Evolutionary conservation across 2,329 filamentous ascomycete species (phyloP).

Genomic region (Monilinia laxa): DNA sequence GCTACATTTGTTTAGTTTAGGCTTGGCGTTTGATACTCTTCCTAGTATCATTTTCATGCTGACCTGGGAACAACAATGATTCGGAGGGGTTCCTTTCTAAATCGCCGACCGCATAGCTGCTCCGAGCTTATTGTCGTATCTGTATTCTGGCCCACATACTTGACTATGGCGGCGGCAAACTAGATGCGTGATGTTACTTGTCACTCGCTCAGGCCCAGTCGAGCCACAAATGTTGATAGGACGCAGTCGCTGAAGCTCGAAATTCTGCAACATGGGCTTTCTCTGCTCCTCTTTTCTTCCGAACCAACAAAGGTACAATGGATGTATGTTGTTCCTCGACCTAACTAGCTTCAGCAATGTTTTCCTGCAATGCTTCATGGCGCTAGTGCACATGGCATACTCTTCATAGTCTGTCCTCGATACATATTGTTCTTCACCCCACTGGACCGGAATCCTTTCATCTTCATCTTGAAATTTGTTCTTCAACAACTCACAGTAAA

Average conservation of each 20-base stretch:
- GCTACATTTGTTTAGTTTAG: conserved; percentile 5
- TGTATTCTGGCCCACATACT: neutral
- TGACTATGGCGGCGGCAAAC: neutral
- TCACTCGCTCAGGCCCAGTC: conserved; percentile 2
- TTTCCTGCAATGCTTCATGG: neutral
- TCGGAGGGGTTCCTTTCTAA: neutral
- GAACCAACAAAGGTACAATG: conserved; percentile 4
- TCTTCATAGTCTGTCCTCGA: neutral
- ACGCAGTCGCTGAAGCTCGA: conserved; percentile 10
- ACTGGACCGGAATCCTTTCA: neutral
- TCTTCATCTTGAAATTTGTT: neutral
- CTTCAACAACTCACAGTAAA: neutral
- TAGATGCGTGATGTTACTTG: neutral
- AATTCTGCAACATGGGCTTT: conserved; percentile 7
- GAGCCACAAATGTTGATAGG: neutral
- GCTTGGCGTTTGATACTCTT: conserved; percentile 9
- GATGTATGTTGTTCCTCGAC: neutral
- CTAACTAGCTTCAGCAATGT: neutral
- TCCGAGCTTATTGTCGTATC: neutral
- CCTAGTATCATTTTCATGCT: neutral
- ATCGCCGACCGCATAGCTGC: neutral
- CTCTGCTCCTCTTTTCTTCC: conserved; percentile 9
- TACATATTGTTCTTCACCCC: conserved; percentile 17
- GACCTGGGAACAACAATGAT: neutral
- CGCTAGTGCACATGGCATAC: conserved; percentile 11